phyloP scores from a whole-genome alignment of 148 eudicot genomes.

The Rhododendron vialii region DNA sequence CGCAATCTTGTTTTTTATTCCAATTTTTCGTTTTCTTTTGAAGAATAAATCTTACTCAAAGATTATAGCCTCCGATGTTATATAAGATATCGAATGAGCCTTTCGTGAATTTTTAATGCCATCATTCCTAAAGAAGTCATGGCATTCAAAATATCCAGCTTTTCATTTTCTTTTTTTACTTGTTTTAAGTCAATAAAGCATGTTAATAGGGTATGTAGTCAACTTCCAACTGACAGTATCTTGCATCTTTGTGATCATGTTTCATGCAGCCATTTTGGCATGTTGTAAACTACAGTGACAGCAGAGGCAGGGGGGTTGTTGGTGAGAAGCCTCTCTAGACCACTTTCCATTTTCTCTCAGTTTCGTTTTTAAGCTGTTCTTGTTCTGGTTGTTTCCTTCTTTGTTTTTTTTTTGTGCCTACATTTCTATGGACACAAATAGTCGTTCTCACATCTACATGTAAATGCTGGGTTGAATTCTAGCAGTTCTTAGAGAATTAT shows the following conservation, averaged over 20 bases:
- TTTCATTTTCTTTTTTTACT: not conserved
- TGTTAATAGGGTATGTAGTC: not conserved
- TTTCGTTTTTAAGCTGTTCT: not conserved
- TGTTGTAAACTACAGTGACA: constrained; percentile 48
- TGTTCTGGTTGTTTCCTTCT: not conserved
- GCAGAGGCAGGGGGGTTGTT: constrained; percentile 94
- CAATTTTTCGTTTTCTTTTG: not conserved
- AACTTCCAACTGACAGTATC: not conserved
- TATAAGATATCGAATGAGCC: not conserved
- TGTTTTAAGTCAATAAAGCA: not conserved
- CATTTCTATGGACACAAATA: not conserved
- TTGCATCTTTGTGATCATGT: constrained; percentile 8
- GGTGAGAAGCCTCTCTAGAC: constrained; percentile 41
- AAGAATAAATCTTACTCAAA: not conserved
- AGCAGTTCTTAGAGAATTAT: not conserved
- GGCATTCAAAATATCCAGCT: not conserved
- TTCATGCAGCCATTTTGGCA: constrained; percentile 87
- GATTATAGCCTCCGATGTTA: not conserved
- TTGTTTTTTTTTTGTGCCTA: not conserved
- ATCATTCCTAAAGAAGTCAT: not conserved
- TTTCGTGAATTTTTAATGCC: not conserved
- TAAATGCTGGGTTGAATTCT: not conserved
- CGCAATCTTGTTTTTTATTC: not conserved
- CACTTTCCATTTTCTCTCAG: not conserved
- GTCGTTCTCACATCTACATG: not conserved